These are phyloP conservation scores for Smittium culicis DNA, from an alignment of 371 early-diverging fungal genomes.

Conservation along the genomic window DNA sequence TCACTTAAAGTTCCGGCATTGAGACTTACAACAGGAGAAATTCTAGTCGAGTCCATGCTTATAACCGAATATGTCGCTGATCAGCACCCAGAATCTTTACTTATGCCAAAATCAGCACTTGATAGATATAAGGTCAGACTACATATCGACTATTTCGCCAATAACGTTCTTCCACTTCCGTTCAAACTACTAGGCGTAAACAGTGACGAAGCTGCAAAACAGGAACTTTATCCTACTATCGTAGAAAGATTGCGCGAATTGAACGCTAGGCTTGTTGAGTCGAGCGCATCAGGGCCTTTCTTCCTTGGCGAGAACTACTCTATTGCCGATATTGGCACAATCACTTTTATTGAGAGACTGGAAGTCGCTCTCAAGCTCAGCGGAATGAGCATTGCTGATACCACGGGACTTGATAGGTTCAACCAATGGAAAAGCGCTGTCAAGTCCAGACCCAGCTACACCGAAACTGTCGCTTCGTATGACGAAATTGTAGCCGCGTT, in stretches of 20 bases:
- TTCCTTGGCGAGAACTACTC: constrained; percentile 41
- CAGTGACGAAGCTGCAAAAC: constrained; percentile 10
- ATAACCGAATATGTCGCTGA: constrained; percentile 82
- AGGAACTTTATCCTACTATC: background rate
- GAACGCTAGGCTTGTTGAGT: constrained; percentile 33
- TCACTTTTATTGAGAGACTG: constrained; percentile 36
- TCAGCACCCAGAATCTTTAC: constrained; percentile 40
- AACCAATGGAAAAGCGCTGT: background rate
- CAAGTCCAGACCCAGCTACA: constrained; percentile 1
- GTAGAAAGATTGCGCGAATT: constrained; percentile 15
- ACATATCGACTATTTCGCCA: constrained; percentile 36
- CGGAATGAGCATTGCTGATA: background rate
- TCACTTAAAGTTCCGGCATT: constrained; percentile 53
- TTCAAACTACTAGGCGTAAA: constrained; percentile 21
- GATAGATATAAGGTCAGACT: constrained; percentile 51
- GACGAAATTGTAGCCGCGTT: constrained; percentile 3
- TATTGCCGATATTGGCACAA: constrained; percentile 41
- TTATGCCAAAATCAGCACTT: constrained; percentile 53
- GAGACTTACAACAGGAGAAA: constrained; percentile 40
- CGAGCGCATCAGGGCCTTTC: constrained; percentile 42
- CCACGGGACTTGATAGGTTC: background rate
- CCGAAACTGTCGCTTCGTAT: background rate
- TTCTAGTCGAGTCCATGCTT: constrained; percentile 57
- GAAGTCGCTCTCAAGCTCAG: background rate
- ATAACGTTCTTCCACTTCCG: constrained; percentile 21